phyloP scores from a whole-genome alignment of 805 yeast species.

The Starmerella sp. region DNA sequence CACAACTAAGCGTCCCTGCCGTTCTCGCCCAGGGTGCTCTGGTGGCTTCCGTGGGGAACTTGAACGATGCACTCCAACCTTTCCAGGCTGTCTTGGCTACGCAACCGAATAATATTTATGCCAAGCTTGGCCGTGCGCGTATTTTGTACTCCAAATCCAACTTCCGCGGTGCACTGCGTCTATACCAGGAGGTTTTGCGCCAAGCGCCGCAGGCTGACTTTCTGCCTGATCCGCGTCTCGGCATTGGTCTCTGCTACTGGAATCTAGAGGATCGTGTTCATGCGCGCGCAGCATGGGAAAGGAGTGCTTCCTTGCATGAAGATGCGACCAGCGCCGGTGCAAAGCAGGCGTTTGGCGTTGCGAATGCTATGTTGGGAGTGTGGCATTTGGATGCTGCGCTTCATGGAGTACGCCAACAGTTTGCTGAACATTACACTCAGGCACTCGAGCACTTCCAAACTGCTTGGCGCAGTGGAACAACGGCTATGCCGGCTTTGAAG shows the following conservation, averaged over 20 bases:
- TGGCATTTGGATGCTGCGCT: conserved; percentile 57
- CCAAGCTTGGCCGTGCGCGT: conserved; percentile 76
- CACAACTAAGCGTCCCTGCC: conserved; percentile 32
- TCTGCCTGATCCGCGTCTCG: conserved; percentile 51
- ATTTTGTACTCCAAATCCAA: conserved; percentile 60
- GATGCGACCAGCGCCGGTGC: conserved; percentile 33
- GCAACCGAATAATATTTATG: conserved; percentile 53
- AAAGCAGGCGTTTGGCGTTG: conserved; percentile 32
- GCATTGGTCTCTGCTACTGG: conserved; percentile 93
- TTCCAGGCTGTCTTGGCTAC: conserved; percentile 48
- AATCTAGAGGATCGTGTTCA: conserved; percentile 61
- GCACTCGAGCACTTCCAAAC: conserved; percentile 42
- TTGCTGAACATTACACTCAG: conserved; percentile 44
- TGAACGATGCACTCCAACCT: conserved; percentile 59
- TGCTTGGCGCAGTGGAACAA: conserved; percentile 34
- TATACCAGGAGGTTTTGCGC: conserved; percentile 72
- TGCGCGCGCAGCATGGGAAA: conserved; percentile 74
- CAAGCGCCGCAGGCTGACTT: conserved; percentile 43
- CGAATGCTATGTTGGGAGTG: conserved; percentile 54
- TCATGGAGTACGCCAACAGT: conserved; percentile 44
- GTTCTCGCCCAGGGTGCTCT: conserved; percentile 60
- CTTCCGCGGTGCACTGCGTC: conserved; percentile 59
- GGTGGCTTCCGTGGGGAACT: conserved; percentile 44
- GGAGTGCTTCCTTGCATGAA: conserved; percentile 50
- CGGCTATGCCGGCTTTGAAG: conserved; percentile 48